phyloP scores from a whole-genome alignment of 2,329 filamentous ascomycete genomes.

The Sclerotinia minor region DNA sequence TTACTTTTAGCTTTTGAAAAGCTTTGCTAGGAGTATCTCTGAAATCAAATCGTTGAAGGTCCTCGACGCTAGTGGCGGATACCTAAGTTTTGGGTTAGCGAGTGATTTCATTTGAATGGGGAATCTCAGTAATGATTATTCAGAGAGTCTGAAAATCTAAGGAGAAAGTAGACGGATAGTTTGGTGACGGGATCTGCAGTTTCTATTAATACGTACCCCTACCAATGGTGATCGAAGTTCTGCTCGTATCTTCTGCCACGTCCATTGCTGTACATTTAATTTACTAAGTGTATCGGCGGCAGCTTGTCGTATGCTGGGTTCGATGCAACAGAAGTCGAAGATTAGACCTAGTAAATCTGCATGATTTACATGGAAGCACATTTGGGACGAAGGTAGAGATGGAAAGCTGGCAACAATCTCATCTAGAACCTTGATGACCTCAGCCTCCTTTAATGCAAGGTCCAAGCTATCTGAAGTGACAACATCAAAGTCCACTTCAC shows the following conservation, averaged over 20 bases:
- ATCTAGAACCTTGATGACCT: slow-evolving; percentile 90
- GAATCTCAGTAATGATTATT: neutral
- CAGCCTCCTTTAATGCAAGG: slow-evolving; percentile 85
- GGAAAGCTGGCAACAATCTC: slow-evolving; percentile 84
- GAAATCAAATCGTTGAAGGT: slow-evolving; percentile 89
- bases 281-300: slow-evolving; percentile 85
- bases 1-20: slow-evolving; percentile 57
- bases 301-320: slow-evolving; percentile 62
- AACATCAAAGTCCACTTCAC: slow-evolving; percentile 95
- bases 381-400: slow-evolving; percentile 65
- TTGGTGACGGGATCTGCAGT: neutral
- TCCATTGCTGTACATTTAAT: slow-evolving; percentile 77
- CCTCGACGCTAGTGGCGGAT: slow-evolving; percentile 85
- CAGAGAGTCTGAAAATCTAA: neutral
- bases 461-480: slow-evolving; percentile 81
- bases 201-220: slow-evolving; percentile 53
- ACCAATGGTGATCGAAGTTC: slow-evolving; percentile 80
- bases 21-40: slow-evolving; percentile 61
- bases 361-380: slow-evolving; percentile 91
- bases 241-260: slow-evolving; percentile 78
- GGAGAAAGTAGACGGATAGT: neutral
- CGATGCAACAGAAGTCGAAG: slow-evolving; percentile 87
- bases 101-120: neutral
- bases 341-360: slow-evolving; percentile 81
- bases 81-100: slow-evolving; percentile 9